Conservation (phyloP, 1,284 basidiomycete genomes). For the Papiliotrema nemorosa region DNA sequence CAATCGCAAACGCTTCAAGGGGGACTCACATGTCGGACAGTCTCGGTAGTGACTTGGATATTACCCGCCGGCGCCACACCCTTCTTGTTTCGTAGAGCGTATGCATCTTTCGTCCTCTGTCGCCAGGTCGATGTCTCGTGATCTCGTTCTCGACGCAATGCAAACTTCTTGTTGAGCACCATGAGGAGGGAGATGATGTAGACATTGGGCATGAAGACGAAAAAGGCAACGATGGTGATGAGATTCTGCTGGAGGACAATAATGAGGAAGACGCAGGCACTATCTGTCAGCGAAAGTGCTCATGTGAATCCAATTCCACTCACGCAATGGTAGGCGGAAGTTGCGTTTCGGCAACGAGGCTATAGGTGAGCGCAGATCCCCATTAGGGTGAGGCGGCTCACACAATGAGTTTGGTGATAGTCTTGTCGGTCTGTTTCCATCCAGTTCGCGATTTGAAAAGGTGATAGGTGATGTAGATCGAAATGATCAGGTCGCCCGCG, state of each 20-base stretch:
- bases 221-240: background rate
- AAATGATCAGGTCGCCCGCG: conserved; percentile 6
- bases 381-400: background rate
- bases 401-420: conserved; percentile 4
- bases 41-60: conserved; percentile 7
- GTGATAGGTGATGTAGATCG: background rate
- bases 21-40: conserved; percentile 1
- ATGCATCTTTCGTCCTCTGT: background rate
- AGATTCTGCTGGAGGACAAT: background rate
- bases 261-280: conserved; percentile 1
- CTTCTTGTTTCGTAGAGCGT: background rate
- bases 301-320: background rate
- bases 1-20: background rate
- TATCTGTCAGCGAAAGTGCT: background rate
- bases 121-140: background rate
- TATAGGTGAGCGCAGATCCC: background rate
- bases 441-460: conserved; percentile 5
- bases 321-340: conserved; percentile 6
- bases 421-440: conserved; percentile 8
- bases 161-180: conserved; percentile 4
- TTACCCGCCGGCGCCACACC: background rate
- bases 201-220: conserved; percentile 2
- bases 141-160: background rate
- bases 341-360: conserved; percentile 8
- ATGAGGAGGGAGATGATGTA: conserved; percentile 1